phyloP scores from a whole-genome alignment of 2,329 filamentous ascomycete genomes.

The Aaosphaeria arxii region DNA sequence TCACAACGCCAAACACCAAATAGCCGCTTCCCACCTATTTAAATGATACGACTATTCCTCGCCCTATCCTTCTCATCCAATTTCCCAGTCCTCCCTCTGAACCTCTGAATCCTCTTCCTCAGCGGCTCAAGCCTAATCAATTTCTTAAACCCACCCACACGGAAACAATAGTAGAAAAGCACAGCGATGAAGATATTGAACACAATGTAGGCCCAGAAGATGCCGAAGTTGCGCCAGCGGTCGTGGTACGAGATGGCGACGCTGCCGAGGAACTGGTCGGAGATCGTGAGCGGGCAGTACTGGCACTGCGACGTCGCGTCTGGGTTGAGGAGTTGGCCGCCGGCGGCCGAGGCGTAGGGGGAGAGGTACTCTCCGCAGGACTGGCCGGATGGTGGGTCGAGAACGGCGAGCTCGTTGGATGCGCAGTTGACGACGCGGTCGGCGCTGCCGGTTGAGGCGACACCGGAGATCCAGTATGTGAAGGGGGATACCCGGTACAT shows the following conservation, averaged over 20 bases:
- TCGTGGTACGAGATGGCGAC: conserved; percentile 45
- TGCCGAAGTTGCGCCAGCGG: conserved; percentile 66
- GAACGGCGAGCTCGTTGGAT: conserved; percentile 39
- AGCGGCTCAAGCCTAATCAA: no score
- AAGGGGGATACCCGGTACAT: conserved; percentile 70
- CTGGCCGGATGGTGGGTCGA: conserved; percentile 40
- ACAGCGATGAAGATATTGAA: conserved; percentile 63
- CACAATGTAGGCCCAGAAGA: conserved; percentile 64
- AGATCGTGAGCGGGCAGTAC: conserved; percentile 47
- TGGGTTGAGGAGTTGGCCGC: conserved; percentile 45
- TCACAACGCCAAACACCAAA: no score
- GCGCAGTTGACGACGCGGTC: conserved; percentile 48
- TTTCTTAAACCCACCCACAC: conserved; percentile 19
- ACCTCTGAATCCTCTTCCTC: no score
- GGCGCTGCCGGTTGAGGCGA: conserved; percentile 42
- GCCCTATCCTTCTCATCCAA: no score
- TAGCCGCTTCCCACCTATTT: no score
- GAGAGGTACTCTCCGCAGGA: conserved; percentile 46
- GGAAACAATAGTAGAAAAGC: conserved; percentile 53
- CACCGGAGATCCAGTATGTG: conserved; percentile 56
- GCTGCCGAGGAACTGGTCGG: conserved; percentile 48
- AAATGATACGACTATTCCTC: no score
- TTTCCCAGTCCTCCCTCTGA: no score
- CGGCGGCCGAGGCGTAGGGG: conserved; percentile 33
- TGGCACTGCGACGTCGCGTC: conserved; percentile 45